Conservation (phyloP, 768 basidiomycete species). For the Pleurotus ostreatus region DNA sequence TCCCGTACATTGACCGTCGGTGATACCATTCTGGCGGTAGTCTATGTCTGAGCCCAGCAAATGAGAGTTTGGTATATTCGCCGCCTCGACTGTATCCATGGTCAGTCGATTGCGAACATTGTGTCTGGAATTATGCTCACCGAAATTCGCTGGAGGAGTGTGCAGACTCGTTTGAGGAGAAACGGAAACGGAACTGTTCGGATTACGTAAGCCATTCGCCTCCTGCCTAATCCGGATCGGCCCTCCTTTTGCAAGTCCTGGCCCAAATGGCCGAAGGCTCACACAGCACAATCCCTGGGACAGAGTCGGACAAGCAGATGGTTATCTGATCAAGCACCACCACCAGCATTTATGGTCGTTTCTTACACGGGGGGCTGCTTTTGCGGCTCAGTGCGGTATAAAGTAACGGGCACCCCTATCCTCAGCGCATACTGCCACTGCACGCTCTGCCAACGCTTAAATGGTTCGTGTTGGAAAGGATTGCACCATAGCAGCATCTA, state of each 20-base stretch:
- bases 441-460: conserved; percentile 60
- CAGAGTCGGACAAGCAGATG: neutral
- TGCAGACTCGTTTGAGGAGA: neutral
- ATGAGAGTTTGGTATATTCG: neutral
- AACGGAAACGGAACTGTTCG: conserved; percentile 7
- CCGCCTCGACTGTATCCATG: neutral
- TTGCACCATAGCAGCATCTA: conserved; percentile 5
- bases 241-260: neutral
- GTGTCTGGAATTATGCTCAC: neutral
- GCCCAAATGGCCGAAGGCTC: neutral
- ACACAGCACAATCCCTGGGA: neutral
- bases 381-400: conserved; percentile 49
- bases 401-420: conserved; percentile 42
- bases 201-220: conserved; percentile 1
- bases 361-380: conserved; percentile 51
- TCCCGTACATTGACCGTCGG: conserved; percentile 70
- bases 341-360: neutral
- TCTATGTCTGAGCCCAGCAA: neutral
- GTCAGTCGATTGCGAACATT: neutral
- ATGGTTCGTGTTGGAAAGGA: conserved; percentile 29
- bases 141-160: neutral
- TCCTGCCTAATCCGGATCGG: no score
- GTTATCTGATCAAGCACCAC: neutral
- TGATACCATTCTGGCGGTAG: conserved; percentile 52
- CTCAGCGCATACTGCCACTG: conserved; percentile 69